Conservation (phyloP, 192 early-diverging fungal species). For the Podila epigama region DNA sequence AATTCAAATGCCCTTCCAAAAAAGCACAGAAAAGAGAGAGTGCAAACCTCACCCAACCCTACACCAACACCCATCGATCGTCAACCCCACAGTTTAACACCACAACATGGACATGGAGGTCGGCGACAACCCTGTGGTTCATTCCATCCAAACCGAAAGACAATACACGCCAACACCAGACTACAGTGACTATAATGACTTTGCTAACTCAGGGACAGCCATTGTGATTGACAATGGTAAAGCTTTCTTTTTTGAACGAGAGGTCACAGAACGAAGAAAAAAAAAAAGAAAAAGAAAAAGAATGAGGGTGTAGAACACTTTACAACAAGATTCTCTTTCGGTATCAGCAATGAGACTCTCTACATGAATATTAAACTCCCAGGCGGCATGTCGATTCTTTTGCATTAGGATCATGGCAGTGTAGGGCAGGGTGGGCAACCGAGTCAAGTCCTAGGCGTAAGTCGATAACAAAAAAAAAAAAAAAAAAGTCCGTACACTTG, state of each 20-base stretch:
- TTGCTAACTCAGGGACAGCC: slow-evolving; percentile 29
- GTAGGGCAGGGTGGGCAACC: slow-evolving; percentile 84
- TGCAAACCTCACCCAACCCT: not conserved
- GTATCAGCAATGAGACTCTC: not conserved
- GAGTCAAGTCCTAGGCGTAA: slow-evolving; percentile 66
- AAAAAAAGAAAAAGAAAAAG: too few relatives aligned
- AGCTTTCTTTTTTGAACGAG: not conserved
- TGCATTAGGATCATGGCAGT: slow-evolving; percentile 69
- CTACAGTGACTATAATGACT: slow-evolving; percentile 44
- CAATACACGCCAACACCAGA: slow-evolving; percentile 36
- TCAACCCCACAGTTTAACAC: not conserved
- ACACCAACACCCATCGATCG: not conserved
- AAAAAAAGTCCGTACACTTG: too few relatives aligned
- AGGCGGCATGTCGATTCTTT: not conserved
- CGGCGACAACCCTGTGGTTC: slow-evolving; percentile 14
- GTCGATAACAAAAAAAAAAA: slow-evolving; percentile 2
- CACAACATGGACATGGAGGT: slow-evolving; percentile 26
- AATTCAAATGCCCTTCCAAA: too few relatives aligned
- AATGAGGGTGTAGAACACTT: too few relatives aligned
- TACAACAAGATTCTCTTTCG: not conserved
- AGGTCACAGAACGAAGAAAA: too few relatives aligned
- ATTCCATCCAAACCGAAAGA: slow-evolving; percentile 40
- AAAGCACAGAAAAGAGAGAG: not conserved
- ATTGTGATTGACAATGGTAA: slow-evolving; percentile 55
- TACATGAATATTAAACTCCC: too few relatives aligned